Conservation (phyloP, 768 basidiomycete genomes). For the Plicaturopsis crispa region DNA sequence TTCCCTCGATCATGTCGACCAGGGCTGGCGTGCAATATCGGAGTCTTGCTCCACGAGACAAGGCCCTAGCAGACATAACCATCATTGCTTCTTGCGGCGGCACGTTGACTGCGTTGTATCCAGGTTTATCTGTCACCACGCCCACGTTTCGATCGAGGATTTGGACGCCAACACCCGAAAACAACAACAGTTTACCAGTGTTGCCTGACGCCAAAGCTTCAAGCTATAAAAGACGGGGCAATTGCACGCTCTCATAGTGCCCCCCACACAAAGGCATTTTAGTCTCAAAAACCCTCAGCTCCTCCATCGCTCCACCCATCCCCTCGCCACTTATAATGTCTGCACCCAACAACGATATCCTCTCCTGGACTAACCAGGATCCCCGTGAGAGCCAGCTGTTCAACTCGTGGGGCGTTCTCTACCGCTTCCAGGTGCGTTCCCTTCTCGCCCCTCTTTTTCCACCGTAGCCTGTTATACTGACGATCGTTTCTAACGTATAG, state of each 20-base stretch:
- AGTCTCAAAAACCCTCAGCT: too few relatives aligned
- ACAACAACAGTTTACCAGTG: slow-evolving; percentile 41
- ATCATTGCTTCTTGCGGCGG: slow-evolving; percentile 57
- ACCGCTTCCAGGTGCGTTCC: slow-evolving; percentile 64
- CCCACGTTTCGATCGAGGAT: slow-evolving; percentile 74
- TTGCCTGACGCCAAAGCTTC: slow-evolving; percentile 24
- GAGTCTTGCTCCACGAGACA: slow-evolving; percentile 68
- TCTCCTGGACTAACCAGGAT: slow-evolving; percentile 85
- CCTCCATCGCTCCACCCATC: slow-evolving; percentile 1
- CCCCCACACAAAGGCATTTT: too few relatives aligned
- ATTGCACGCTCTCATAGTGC: too few relatives aligned
- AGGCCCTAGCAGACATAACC: slow-evolving; percentile 45
- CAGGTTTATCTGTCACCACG: slow-evolving; percentile 65
- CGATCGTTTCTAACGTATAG: slow-evolving; percentile 35
- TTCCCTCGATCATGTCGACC: slow-evolving; percentile 61
- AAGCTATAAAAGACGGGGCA: slow-evolving; percentile 50
- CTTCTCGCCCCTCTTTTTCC: slow-evolving; percentile 10
- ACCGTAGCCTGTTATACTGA: too few relatives aligned
- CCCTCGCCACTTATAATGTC: slow-evolving; percentile 27
- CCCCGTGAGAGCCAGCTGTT: slow-evolving; percentile 79
- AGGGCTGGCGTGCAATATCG: slow-evolving; percentile 46
- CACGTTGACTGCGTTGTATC: slow-evolving; percentile 67
- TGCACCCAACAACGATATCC: slow-evolving; percentile 47
- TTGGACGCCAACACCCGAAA: slow-evolving; percentile 45
- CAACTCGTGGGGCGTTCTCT: slow-evolving; percentile 73